Conservation (phyloP, 306 rosid species). For the Lathyrus tuberosus region DNA sequence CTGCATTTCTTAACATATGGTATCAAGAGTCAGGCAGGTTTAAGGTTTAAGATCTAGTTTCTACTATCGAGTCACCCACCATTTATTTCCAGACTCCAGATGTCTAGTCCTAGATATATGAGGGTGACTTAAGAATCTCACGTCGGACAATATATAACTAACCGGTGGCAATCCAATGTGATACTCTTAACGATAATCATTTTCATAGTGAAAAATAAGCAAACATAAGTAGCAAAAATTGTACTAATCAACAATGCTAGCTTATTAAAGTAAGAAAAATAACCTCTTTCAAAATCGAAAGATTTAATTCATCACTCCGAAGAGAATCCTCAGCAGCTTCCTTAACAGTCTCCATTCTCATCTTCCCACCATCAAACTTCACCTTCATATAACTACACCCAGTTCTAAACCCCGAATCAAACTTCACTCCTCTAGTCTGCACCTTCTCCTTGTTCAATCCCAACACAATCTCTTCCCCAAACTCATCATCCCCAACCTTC, state of each 20-base stretch:
- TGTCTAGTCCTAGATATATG: too few relatives aligned
- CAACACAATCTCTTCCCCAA: conserved; percentile 74
- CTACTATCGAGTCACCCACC: too few relatives aligned
- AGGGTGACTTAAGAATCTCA: too few relatives aligned
- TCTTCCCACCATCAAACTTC: conserved; percentile 62
- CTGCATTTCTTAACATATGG: too few relatives aligned
- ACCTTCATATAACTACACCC: conserved; percentile 66
- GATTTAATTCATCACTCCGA: conserved; percentile 62
- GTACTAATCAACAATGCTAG: not conserved
- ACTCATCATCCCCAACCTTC: conserved; percentile 72
- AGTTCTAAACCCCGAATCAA: conserved; percentile 54
- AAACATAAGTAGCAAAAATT: not conserved
- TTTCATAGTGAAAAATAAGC: not conserved
- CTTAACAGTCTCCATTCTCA: conserved; percentile 62
- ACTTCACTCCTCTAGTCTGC: conserved; percentile 77
- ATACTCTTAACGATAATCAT: not conserved
- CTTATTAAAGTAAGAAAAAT: not conserved
- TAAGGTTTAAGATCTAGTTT: too few relatives aligned
- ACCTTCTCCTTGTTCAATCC: conserved; percentile 78
- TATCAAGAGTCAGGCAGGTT: too few relatives aligned
- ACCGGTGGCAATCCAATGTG: too few relatives aligned
- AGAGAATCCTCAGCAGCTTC: conserved; percentile 78
- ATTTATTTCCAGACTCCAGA: too few relatives aligned
- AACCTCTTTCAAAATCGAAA: conserved; percentile 85
- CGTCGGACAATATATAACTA: too few relatives aligned